Base-by-base conservation (phyloP, 305 asterid species). In the Ajuga reptans region DNA sequence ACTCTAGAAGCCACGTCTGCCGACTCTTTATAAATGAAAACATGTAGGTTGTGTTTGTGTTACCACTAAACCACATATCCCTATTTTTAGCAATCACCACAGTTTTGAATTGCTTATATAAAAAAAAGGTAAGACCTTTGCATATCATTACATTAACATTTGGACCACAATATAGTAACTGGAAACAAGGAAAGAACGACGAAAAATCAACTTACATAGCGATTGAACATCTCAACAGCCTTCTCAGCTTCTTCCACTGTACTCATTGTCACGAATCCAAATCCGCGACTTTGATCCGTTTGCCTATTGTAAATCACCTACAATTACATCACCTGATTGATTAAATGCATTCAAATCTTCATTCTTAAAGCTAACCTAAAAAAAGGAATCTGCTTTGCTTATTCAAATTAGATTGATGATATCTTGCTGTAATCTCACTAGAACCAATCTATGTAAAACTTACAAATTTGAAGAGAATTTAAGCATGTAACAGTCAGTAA, bases 261-360 rank as follows among this genome's bases (percentile, higher is more conserved):
- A 53, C 89, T 79, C 98, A 92, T 90, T 0, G 98, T 86, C 70
- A 92, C 97, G 73, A 92, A 92, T 64, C 97, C 98, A 8, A 92
- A 92, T 3, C 98, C 98, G 9, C 98, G 85, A 70, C 98, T 92
- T 81, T 78, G 88, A 66, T 88, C 96, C 1, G 96, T 88, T 27
- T 88, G 89, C 81, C 96, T 86, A 39, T 92, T 88, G 69, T 86
- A 89, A 67, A 92, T 89, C 64, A 92, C 96, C 98, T 92, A 68
- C 80, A 78, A 74, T 2, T 0, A 47, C 16, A 76, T 29, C 10
- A 36, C 34, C 54, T 9, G 10, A 71, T 72, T 9, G 10, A 71
- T 72, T n/a, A 57, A 62, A 31, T 46, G 45, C 55, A 37, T 68
- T 21, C 60, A 16, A 6, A 50, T 27, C 37, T 16, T 16, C 64